A percentile compares a stretch with the other conserved stretches of the same genome.
These are phyloP conservation scores for Cyberlindnera euphorbiiphila DNA, from an alignment of 805 yeast species.

Conservation along the genomic window DNA sequence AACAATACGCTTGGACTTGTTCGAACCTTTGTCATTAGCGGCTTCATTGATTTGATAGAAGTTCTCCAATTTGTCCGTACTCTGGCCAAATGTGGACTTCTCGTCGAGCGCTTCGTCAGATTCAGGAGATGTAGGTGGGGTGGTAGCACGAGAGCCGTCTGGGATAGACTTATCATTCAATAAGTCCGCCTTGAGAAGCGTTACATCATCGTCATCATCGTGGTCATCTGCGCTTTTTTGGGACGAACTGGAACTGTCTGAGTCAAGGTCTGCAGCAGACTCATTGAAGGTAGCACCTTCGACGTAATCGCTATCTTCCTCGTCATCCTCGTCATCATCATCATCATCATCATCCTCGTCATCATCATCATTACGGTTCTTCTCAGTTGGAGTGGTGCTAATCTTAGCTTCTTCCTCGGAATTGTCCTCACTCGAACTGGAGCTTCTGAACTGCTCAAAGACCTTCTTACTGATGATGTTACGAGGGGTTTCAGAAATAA, in stretches of 20 bases:
- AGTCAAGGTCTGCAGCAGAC: conserved; percentile 17
- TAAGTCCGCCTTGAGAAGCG: conserved; percentile 25
- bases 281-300: conserved; percentile 11
- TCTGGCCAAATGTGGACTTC: conserved; percentile 10
- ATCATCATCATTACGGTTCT: conserved; percentile 25
- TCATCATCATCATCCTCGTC: conserved; percentile 14
- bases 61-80: conserved; percentile 49
- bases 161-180: conserved; percentile 18
- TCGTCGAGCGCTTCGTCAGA: conserved; percentile 32
- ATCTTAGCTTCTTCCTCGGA: conserved; percentile 30
- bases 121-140: conserved; percentile 34
- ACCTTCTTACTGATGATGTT: conserved; percentile 23
- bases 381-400: conserved; percentile 8
- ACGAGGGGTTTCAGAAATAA: conserved; percentile 15
- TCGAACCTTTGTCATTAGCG: conserved; percentile 59
- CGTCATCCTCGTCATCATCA: conserved; percentile 28
- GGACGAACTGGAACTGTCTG: conserved; percentile 3
- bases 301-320: conserved; percentile 23
- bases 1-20: conserved; percentile 50
- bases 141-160: conserved; percentile 18
- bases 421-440: conserved; percentile 18
- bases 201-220: conserved; percentile 4
- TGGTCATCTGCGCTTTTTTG: conserved; percentile 9
- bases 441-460: conserved; percentile 19
- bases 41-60: conserved; percentile 60